Evolutionary conservation across 805 yeast species (phyloP).

Genomic region (Starmerella vaccinii): DNA sequence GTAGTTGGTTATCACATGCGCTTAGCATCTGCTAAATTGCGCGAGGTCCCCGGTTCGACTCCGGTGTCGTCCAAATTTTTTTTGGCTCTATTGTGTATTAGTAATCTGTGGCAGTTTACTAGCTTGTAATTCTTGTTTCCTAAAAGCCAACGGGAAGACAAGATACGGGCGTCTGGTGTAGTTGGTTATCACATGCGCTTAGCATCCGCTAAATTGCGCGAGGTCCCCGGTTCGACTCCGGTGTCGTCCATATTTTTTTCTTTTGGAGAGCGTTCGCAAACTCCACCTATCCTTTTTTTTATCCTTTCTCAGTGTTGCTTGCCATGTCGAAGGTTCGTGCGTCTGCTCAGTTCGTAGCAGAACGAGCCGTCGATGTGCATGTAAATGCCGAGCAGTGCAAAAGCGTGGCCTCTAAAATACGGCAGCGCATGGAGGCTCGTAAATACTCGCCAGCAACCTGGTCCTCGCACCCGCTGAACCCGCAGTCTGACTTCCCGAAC

Average conservation of each 20-base stretch:
- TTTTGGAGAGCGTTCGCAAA: too few relatives aligned
- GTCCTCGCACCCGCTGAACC: conserved; percentile 33
- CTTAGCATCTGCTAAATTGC: conserved; percentile 20
- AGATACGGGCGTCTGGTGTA: conserved; percentile 5
- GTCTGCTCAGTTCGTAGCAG: conserved; percentile 15
- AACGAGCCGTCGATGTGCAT: conserved; percentile 26
- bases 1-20: conserved; percentile 26
- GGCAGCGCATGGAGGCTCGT: conserved; percentile 25
- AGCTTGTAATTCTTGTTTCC: too few relatives aligned
- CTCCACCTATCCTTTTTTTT: too few relatives aligned
- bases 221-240: conserved; percentile 7
- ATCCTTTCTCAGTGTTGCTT: too few relatives aligned
- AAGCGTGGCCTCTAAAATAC: conserved; percentile 28
- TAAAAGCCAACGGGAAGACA: background rate
- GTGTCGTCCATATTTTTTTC: conserved; percentile 4
- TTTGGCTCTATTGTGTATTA: background rate
- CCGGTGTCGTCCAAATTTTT: conserved; percentile 24
- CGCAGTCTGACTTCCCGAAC: conserved; percentile 18
- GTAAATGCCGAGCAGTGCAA: conserved; percentile 28
- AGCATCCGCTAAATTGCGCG: conserved; percentile 3
- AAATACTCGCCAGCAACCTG: conserved; percentile 32
- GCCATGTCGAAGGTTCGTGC: conserved; percentile 12
- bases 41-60: conserved; percentile 26
- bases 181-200: conserved; percentile 5
- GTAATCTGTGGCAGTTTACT: too few relatives aligned